Evolutionary conservation across 257 asterid species (phyloP), one percentile per base, ranked within the genome.

Genomic region (Striga asiatica): DNA sequence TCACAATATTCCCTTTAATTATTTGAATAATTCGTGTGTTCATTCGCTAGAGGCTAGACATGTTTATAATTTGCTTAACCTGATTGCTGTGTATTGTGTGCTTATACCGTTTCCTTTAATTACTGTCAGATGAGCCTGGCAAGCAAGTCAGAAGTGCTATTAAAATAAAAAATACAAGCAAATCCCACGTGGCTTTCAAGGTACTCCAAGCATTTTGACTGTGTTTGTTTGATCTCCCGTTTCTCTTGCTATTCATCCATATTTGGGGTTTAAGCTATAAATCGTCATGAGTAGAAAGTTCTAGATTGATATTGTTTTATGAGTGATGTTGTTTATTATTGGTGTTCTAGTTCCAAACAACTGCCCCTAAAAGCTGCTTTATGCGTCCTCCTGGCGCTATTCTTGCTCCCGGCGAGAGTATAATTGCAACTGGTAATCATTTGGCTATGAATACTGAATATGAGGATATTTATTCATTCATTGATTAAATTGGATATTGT

Each of bases 301-400:
- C 8, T 43, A 17, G 0, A 16, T 18, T 8, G 11, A 7, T 28
- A 9, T 19, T 14, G 3, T 38, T 54, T 28, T 53, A 74, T 65
- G 58, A 50, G 21, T 58, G 59, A n/a, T n/a, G n/a, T 18, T 72
- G 56, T 58, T 66, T 61, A 37, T 61, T 19, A 47, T 19, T 66
- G 56, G 42, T 77, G 52, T 60, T 56, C 32, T 52, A 84, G 95
- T 92, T 92, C 72, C 98, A 88, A 92, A 92, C 97, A 49, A 88
- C 95, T 61, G 88, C 83, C 53, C 98, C 98, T 21, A 92, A 88
- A 68, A 88, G 97, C 62, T 92, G 97, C 79, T 92, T 84, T 76
- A 84, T 92, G 97, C 95, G 94, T 51, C 95, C 98, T 69, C 97
- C 97, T 41, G 95, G 95, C 5, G 93, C 93, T 65, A 75, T 92